Evolutionary conservation across 208 protist genomes (phyloP).

Genomic region (Leishmania guyanensis): DNA sequence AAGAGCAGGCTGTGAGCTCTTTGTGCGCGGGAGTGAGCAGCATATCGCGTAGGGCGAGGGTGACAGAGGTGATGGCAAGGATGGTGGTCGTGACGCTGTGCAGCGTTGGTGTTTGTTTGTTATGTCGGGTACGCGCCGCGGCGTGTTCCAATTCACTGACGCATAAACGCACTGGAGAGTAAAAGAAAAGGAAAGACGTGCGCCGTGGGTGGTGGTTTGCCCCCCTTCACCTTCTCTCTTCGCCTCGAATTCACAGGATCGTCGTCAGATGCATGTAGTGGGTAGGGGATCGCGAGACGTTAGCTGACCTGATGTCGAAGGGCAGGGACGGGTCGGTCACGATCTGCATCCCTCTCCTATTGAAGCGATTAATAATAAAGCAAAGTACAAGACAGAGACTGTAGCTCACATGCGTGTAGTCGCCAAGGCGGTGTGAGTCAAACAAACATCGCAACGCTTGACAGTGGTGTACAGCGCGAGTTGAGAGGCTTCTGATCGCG

Average conservation of each 20-base stretch:
- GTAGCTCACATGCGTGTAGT: background rate
- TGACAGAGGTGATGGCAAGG: background rate
- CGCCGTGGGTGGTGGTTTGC: background rate
- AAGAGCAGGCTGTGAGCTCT: no score
- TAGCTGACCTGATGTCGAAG: background rate
- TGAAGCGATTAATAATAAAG: background rate
- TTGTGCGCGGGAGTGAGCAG: conserved; percentile 2
- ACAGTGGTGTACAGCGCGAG: background rate
- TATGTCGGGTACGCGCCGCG: background rate
- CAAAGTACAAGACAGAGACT: background rate
- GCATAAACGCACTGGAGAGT: background rate
- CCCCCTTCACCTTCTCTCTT: background rate
- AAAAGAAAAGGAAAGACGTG: background rate
- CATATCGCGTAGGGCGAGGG: background rate
- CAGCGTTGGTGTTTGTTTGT: background rate
- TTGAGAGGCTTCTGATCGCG: background rate
- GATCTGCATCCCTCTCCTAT: background rate
- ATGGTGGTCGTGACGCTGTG: background rate
- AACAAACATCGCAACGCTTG: background rate
- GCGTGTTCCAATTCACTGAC: background rate
- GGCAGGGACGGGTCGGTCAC: background rate
- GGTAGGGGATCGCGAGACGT: background rate
- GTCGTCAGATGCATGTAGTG: background rate
- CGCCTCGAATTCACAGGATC: background rate
- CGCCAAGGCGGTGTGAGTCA: background rate